Conservation (phyloP, 2,329 filamentous ascomycete genomes). For the Trichoderma breve region DNA sequence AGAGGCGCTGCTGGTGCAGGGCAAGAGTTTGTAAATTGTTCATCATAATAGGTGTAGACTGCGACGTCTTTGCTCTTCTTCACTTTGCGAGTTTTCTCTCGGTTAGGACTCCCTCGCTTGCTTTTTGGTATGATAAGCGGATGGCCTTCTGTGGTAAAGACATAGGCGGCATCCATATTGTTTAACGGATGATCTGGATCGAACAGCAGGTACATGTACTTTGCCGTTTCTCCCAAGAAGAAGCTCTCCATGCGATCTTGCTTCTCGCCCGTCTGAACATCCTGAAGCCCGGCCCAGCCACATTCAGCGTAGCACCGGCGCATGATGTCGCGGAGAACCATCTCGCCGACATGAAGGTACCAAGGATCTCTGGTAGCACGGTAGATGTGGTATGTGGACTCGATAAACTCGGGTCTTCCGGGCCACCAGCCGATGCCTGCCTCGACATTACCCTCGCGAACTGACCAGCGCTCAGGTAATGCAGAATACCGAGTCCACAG, state of each 20-base stretch:
- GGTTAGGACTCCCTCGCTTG: conserved; percentile 19
- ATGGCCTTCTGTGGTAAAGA: conserved; percentile 96
- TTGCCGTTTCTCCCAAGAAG: conserved; percentile 93
- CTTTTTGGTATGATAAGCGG: conserved; percentile 74
- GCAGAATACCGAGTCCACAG: conserved; percentile 95
- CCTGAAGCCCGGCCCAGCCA: conserved; percentile 87
- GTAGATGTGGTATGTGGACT: conserved; percentile 96
- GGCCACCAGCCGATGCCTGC: conserved; percentile 91
- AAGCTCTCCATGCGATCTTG: conserved; percentile 98
- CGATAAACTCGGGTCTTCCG: conserved; percentile 91
- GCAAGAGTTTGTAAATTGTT: conserved; percentile 60
- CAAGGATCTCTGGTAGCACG: conserved; percentile 90
- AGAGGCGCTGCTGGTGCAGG: conserved; percentile 58
- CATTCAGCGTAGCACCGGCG: conserved; percentile 86
- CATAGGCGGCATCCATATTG: conserved; percentile 78
- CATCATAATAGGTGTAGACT: conserved; percentile 40
- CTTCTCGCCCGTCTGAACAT: conserved; percentile 78
- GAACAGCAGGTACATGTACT: conserved; percentile 92
- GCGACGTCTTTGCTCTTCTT: conserved; percentile 21
- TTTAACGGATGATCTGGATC: conserved; percentile 85
- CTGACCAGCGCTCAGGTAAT: conserved; percentile 90
- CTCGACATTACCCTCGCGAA: conserved; percentile 79
- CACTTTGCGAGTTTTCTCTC: neutral
- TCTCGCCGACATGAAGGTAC: conserved; percentile 95
- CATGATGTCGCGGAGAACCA: conserved; percentile 86